Base-by-base conservation (phyloP, 2,329 filamentous ascomycete genomes). In the Rhynchosporium secalis region DNA sequence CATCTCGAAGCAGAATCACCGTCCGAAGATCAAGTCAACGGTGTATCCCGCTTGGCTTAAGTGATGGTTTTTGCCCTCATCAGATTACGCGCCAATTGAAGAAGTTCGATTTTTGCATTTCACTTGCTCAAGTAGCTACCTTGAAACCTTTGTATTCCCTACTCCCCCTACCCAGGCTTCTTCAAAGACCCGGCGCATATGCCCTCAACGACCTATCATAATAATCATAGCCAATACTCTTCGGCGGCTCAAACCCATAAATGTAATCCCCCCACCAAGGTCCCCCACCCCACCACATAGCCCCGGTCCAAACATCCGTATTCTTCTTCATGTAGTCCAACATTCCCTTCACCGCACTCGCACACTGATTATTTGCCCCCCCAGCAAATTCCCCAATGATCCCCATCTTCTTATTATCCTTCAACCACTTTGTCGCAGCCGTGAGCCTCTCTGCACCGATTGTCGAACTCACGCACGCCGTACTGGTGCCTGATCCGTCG, bases 381-480 rank as follows among this genome's bases (percentile, higher is more conserved):
- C 77, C 82, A 0, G 82, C 83, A 65, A 79, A 84, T 70, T 86
- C 83, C 33, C 83, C 83, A 54, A 86, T 69, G 13, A 85, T 70
- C 0, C 79, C 83, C 58, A 76, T 72, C 71, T 84, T 84, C 47
- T 76, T 76, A 66, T 85, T 83, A 13, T 76, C 74, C 64, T 78
- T 77, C 56, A 85, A 74, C 83, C 83, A 86, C 52, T 77, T 68
- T 0, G 83, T 85, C 0, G 83, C 83, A 9, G 72, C 76, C 15
- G 75, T 64, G 20, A 86, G 73, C 3, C 83, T 76, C 68, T 84
- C 79, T 26, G 73, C 72, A 57, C 83, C 81, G 65, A 85, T 82
- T 12, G 82, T 85, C 3, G 72, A 65, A 62, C 72, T 78, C 20
- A 84, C 81, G 69, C 83, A 86, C 28, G 74, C 74, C 2, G 73